These are phyloP conservation scores for Dimargaris cristalligena DNA, from an alignment of 192 early-diverging fungal species.

Conservation along the genomic window DNA sequence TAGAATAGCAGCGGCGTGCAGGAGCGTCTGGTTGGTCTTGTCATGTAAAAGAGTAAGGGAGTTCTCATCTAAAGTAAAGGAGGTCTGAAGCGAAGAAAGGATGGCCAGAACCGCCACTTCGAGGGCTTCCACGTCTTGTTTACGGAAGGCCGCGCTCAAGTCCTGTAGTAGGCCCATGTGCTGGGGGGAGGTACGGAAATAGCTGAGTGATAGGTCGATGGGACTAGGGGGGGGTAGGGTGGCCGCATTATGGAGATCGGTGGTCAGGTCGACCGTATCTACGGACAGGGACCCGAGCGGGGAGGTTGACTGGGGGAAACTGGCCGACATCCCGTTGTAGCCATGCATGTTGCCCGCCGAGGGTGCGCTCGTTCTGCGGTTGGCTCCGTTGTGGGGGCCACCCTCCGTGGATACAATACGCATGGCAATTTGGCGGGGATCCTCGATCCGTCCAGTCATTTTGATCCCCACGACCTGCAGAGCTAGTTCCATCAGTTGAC, in stretches of 20 bases:
- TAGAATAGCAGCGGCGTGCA: slow-evolving; percentile 46
- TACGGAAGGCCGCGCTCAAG: slow-evolving; percentile 10
- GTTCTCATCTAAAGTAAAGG: slow-evolving; percentile 14
- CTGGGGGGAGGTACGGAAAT: slow-evolving; percentile 5
- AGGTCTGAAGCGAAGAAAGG: slow-evolving; percentile 13
- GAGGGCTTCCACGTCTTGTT: slow-evolving; percentile 19
- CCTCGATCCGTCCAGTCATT: slow-evolving; percentile 61
- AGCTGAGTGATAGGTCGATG: neutral
- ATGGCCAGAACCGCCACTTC: slow-evolving; percentile 18
- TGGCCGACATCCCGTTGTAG: neutral
- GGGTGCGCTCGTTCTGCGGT: no score
- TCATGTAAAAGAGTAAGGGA: slow-evolving; percentile 18
- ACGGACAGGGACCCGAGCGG: no score
- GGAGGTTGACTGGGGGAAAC: neutral
- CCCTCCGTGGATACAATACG: slow-evolving; percentile 34
- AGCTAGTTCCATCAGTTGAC: slow-evolving; percentile 77
- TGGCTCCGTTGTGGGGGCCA: neutral
- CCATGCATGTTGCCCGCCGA: neutral
- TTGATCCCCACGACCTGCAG: slow-evolving; percentile 75
- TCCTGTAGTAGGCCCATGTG: slow-evolving; percentile 17
- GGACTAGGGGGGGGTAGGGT: no score
- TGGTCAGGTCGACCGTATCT: no score
- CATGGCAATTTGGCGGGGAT: slow-evolving; percentile 57
- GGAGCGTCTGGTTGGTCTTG: slow-evolving; percentile 33
- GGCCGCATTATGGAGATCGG: no score